Conservation (phyloP, 169 alveolate genomes). For the Eimeria necatrix region DNA sequence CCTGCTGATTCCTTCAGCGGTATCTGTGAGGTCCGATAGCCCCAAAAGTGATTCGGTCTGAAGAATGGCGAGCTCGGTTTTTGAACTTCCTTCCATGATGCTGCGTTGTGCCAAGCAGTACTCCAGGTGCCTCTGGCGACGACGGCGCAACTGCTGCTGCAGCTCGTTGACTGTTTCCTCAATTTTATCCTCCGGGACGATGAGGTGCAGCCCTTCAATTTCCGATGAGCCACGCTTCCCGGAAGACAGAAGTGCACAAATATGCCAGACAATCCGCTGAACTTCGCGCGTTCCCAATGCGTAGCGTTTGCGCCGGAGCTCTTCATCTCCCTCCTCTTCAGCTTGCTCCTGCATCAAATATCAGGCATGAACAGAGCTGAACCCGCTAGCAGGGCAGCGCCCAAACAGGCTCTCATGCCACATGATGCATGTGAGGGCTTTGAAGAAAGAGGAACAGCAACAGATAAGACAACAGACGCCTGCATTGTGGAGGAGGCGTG, state of each 20-base stretch:
- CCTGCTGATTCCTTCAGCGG: slow-evolving; percentile 46
- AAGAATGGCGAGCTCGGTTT: slow-evolving; percentile 1
- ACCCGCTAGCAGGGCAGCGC: no score
- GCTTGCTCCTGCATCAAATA: slow-evolving; percentile 39
- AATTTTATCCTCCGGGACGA: slow-evolving; percentile 10
- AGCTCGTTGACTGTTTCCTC: slow-evolving; percentile 36
- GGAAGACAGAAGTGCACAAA: slow-evolving; percentile 34
- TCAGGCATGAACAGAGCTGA: no score
- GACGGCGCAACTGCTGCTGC: slow-evolving; percentile 63
- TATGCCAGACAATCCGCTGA: slow-evolving; percentile 54
- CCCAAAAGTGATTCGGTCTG: slow-evolving; percentile 49
- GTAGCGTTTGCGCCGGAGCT: not conserved
- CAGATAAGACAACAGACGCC: no score
- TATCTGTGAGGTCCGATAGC: slow-evolving; percentile 20
- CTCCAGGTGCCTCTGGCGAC: slow-evolving; percentile 47
- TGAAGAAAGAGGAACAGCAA: no score
- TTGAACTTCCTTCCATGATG: slow-evolving; percentile 1
- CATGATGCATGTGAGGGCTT: not conserved
- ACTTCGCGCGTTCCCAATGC: slow-evolving; percentile 40
- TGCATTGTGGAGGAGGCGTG: no score
- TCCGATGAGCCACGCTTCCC: not conserved
- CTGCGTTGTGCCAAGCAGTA: slow-evolving; percentile 37
- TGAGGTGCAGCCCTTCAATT: not conserved
- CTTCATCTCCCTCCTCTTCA: slow-evolving; percentile 49
- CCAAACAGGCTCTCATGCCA: no score